phyloP scores from a whole-genome alignment of 768 basidiomycete species.

The Lactifluus piperatus region DNA sequence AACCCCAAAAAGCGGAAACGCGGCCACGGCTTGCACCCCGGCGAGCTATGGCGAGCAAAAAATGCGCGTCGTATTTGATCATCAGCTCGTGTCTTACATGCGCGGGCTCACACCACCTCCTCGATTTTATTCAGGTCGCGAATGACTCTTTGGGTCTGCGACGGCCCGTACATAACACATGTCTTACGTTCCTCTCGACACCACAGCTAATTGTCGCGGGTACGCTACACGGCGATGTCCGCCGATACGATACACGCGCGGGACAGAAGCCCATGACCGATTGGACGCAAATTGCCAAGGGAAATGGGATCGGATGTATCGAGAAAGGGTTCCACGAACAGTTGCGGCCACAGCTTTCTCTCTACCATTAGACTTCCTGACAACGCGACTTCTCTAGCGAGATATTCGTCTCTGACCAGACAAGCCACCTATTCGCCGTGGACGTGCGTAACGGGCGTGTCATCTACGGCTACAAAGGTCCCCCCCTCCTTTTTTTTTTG shows the following conservation, averaged over 20 bases:
- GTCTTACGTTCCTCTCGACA: constrained; percentile 49
- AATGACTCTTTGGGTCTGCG: constrained; percentile 70
- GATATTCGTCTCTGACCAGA: constrained; percentile 58
- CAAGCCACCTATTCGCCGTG: constrained; percentile 51
- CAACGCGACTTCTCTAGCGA: constrained; percentile 39
- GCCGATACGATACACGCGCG: constrained; percentile 69
- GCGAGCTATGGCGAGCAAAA: constrained; percentile 78
- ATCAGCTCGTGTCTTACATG: no score
- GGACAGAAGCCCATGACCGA: constrained; percentile 59
- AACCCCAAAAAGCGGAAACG: constrained; percentile 50
- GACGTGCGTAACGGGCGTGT: constrained; percentile 63
- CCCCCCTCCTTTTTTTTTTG: not conserved
- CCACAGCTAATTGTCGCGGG: constrained; percentile 56
- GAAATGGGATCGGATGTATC: constrained; percentile 51
- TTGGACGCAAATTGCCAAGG: constrained; percentile 52
- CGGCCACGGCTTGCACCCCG: constrained; percentile 48
- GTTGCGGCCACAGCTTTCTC: constrained; percentile 38
- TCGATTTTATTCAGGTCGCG: constrained; percentile 37
- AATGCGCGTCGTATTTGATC: constrained; percentile 40
- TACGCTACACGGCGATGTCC: constrained; percentile 63
- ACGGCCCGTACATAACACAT: constrained; percentile 68
- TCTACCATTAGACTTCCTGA: not conserved
- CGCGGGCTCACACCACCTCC: not conserved
- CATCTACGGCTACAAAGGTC: constrained; percentile 62
- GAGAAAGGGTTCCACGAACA: constrained; percentile 54